Percentiles rank a stretch among this genome's conserved stretches.
These are phyloP conservation scores for Dorcoceras hygrometricum DNA, from an alignment of 257 asterid species.

Conservation along the genomic window DNA sequence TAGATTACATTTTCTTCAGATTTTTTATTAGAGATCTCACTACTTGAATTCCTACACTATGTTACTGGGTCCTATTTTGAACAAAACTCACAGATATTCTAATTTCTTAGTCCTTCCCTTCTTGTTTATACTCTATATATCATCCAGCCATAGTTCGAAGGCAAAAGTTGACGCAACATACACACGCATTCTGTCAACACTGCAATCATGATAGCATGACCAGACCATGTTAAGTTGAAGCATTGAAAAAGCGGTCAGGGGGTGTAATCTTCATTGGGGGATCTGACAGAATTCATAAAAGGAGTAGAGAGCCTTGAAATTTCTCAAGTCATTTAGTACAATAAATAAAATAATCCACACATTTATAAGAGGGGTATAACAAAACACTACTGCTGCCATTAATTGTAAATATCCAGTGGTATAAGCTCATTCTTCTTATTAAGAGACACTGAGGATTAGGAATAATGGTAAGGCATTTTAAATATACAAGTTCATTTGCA, in stretches of 20 bases:
- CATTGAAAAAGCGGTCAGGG: too few species aligned
- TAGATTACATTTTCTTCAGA: neutral
- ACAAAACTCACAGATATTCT: constrained; percentile 15
- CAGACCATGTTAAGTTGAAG: too few species aligned
- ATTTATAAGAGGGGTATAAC: neutral
- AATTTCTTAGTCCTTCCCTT: constrained; percentile 9
- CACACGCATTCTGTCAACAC: too few species aligned
- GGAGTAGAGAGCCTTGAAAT: too few species aligned
- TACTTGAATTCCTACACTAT: neutral
- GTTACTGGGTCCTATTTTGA: constrained; percentile 5
- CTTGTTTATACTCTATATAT: neutral
- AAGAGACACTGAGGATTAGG: neutral
- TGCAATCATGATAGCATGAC: too few species aligned
- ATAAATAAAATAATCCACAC: too few species aligned
- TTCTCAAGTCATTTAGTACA: too few species aligned
- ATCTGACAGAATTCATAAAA: too few species aligned
- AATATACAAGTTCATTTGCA: neutral
- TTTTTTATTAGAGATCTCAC: too few species aligned
- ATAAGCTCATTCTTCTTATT: neutral
- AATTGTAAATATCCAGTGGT: neutral
- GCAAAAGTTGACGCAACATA: too few species aligned
- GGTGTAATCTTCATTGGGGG: too few species aligned
- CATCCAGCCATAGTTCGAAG: too few species aligned
- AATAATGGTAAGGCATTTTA: neutral
- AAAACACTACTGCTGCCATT: neutral